Evolutionary conservation across 257 asterid species (phyloP).

Genomic region (Anisodus tanguticus): DNA sequence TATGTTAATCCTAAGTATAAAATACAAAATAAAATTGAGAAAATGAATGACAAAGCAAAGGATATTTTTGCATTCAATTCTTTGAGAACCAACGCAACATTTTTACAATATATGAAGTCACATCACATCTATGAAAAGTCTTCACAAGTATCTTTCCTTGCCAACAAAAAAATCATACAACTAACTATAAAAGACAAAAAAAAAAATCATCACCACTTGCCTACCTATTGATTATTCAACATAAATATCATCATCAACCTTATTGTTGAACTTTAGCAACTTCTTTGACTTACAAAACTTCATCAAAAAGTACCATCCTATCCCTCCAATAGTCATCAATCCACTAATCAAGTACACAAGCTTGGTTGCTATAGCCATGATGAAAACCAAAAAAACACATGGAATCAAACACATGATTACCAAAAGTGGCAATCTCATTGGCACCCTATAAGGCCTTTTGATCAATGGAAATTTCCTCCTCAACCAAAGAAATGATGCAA

Average conservation of each 20-base stretch:
- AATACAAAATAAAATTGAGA: background rate
- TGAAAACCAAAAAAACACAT: slow-evolving; percentile 52
- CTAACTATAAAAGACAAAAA: too few relatives aligned
- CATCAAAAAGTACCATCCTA: slow-evolving; percentile 62
- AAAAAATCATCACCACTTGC: background rate
- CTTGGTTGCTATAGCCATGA: slow-evolving; percentile 62
- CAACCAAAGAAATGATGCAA: slow-evolving; percentile 58
- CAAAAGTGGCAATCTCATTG: slow-evolving; percentile 50
- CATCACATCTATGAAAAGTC: background rate
- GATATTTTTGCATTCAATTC: background rate
- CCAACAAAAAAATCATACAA: background rate
- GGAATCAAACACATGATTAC: slow-evolving; percentile 65
- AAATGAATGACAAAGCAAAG: background rate
- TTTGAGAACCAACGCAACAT: background rate
- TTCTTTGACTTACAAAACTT: slow-evolving; percentile 47
- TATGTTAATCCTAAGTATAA: background rate
- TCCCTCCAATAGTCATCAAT: slow-evolving; percentile 55
- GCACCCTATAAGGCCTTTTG: slow-evolving; percentile 61
- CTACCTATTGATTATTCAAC: background rate
- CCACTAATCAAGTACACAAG: slow-evolving; percentile 57
- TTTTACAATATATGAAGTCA: background rate
- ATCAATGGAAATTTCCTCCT: slow-evolving; percentile 44
- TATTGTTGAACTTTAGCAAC: slow-evolving; percentile 36
- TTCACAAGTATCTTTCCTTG: background rate
- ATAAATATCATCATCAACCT: background rate